phyloP scores from a whole-genome alignment of 2,329 filamentous ascomycete species.

The Fusarium nygamai region DNA sequence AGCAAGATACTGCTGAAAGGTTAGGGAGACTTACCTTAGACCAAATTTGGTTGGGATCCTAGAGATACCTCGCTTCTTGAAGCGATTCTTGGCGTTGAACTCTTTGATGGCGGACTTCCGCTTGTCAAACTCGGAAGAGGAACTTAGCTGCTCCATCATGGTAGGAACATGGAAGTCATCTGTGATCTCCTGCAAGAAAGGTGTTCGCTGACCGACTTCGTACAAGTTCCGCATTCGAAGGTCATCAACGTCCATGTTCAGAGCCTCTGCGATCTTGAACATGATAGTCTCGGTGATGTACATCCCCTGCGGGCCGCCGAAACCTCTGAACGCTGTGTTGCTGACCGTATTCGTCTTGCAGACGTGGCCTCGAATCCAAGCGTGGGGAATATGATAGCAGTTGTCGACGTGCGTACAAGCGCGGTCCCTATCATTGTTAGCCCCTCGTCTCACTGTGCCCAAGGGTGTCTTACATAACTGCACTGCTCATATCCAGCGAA shows the following conservation, averaged over 20 bases:
- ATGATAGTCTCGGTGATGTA: not conserved
- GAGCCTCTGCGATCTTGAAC: not conserved
- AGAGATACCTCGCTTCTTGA: not conserved
- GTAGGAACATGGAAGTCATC: not conserved
- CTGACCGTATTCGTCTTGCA: not conserved
- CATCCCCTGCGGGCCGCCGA: not conserved
- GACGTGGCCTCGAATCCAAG: not conserved
- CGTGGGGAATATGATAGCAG: not conserved
- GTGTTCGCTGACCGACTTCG: not conserved
- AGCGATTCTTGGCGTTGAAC: not conserved
- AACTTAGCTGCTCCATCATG: not conserved
- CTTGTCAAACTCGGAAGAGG: not conserved
- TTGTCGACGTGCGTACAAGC: not conserved
- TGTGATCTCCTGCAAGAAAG: not conserved
- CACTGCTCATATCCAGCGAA: not conserved
- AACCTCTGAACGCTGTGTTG: not conserved
- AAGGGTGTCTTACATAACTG: not conserved
- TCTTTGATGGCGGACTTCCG: not conserved
- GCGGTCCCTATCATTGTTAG: not conserved
- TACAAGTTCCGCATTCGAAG: not conserved
- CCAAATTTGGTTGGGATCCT: not conserved
- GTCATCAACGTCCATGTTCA: not conserved
- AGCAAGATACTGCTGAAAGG: rapidly evolving
- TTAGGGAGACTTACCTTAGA: not conserved
- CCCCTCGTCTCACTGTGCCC: rapidly evolving